Conservation (phyloP, 805 yeast species). For the Yarrowia yakushimensis region DNA sequence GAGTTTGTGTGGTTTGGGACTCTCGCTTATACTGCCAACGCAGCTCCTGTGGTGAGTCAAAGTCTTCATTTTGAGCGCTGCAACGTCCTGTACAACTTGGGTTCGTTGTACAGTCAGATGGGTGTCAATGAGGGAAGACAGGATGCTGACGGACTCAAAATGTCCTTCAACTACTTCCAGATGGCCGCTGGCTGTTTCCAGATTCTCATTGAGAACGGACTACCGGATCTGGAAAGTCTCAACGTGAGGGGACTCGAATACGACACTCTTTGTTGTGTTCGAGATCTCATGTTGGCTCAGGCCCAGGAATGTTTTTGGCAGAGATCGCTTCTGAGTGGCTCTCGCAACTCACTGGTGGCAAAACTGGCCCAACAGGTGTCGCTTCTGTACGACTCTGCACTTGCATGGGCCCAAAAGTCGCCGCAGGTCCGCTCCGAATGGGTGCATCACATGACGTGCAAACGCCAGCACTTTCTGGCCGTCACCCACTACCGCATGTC, state of each 20-base stretch:
- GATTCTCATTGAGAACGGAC: slow-evolving; percentile 35
- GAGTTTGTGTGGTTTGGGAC: slow-evolving; percentile 73
- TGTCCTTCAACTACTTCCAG: slow-evolving; percentile 64
- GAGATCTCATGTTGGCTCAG: slow-evolving; percentile 64
- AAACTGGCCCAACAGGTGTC: slow-evolving; percentile 63
- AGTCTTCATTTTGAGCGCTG: slow-evolving; percentile 59
- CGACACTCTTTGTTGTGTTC: slow-evolving; percentile 51
- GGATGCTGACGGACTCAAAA: slow-evolving; percentile 51
- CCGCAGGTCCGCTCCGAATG: slow-evolving; percentile 59
- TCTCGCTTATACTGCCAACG: slow-evolving; percentile 49
- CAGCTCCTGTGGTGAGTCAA: slow-evolving; percentile 45
- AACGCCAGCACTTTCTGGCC: slow-evolving; percentile 62
- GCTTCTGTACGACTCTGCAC: slow-evolving; percentile 50
- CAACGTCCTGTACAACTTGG: slow-evolving; percentile 67
- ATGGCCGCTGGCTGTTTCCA: slow-evolving; percentile 65
- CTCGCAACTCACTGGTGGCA: slow-evolving; percentile 60
- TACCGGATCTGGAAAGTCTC: slow-evolving; percentile 31
- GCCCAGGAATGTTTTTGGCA: slow-evolving; percentile 88
- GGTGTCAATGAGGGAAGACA: slow-evolving; percentile 48
- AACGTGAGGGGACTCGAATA: slow-evolving; percentile 46
- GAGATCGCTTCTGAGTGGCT: slow-evolving; percentile 50
- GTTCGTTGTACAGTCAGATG: slow-evolving; percentile 55
- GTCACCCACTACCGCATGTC: slow-evolving; percentile 68
- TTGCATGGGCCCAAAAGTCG: slow-evolving; percentile 45
- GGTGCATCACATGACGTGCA: slow-evolving; percentile 58